Conservation (phyloP, 108 stramenopile species). For the Mediolabrus comicus region DNA sequence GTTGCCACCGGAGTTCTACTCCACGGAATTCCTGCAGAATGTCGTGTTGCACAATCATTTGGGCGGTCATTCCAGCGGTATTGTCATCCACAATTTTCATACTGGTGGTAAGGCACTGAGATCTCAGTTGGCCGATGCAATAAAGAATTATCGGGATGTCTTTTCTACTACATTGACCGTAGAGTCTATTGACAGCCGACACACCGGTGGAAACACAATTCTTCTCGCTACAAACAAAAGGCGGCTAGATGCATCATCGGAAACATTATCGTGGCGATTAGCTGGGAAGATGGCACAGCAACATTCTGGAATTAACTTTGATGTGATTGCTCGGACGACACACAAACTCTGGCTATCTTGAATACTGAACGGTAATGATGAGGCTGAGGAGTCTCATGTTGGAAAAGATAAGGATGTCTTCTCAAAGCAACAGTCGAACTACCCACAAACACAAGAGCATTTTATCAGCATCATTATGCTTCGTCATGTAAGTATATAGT, state of each 20-base stretch:
- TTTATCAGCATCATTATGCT: too few relatives aligned
- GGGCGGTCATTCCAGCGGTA: background rate
- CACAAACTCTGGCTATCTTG: background rate
- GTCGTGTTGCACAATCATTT: background rate
- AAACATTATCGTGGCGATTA: background rate
- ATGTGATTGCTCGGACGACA: background rate
- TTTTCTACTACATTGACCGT: background rate
- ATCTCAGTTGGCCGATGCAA: constrained; percentile 6
- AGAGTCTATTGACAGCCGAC: constrained; percentile 7
- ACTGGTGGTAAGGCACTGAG: background rate
- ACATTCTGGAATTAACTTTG: background rate
- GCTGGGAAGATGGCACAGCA: background rate
- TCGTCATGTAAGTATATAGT: too few relatives aligned
- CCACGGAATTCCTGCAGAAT: background rate
- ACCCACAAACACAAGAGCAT: too few relatives aligned
- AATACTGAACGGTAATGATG: too few relatives aligned
- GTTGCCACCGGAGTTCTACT: constrained; percentile 4
- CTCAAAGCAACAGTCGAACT: too few relatives aligned
- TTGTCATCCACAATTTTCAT: constrained; percentile 22
- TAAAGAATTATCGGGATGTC: background rate
- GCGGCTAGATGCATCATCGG: background rate
- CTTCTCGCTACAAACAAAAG: constrained; percentile 7
- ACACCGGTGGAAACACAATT: constrained; percentile 12
- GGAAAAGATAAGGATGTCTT: too few relatives aligned
- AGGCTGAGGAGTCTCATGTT: too few relatives aligned